These are phyloP conservation scores for Ciborinia camelliae DNA, from an alignment of 2,329 filamentous ascomycete genomes.

Conservation along the genomic window DNA sequence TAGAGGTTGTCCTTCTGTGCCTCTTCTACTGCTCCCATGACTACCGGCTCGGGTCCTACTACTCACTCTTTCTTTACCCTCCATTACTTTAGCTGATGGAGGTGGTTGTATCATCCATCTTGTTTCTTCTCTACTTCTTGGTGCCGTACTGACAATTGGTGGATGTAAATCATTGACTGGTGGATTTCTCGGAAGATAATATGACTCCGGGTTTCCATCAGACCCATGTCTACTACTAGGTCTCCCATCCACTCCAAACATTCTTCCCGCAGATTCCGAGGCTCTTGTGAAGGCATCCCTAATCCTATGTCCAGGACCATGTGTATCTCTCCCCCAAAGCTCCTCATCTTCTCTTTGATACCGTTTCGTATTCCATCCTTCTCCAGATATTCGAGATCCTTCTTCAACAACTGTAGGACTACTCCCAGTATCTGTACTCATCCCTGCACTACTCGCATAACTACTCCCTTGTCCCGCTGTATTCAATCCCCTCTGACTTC, in stretches of 20 bases:
- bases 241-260: conserved; percentile 49
- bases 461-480: conserved; percentile 56
- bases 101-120: conserved; percentile 93
- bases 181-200: conserved; percentile 49
- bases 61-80: conserved; percentile 71
- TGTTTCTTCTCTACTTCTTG: conserved; percentile 65
- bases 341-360: conserved; percentile 88
- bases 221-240: conserved; percentile 24
- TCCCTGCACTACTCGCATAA: conserved; percentile 39
- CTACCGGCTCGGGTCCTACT: conserved; percentile 48
- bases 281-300: conserved; percentile 48
- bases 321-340: conserved; percentile 68
- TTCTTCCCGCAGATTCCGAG: conserved; percentile 50
- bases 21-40: conserved; percentile 44
- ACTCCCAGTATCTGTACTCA: conserved; percentile 39
- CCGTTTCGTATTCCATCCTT: conserved; percentile 72
- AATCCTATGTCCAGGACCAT: conserved; percentile 49
- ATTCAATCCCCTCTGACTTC: conserved; percentile 58
- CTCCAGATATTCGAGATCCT: conserved; percentile 43
- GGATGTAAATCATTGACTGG: conserved; percentile 85
- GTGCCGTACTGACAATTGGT: conserved; percentile 75
- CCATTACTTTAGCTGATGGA: conserved; percentile 87
- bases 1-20: conserved; percentile 8
- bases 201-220: conserved; percentile 32
- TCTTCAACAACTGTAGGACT: conserved; percentile 48